A percentile compares a stretch with the other conserved stretches of the same genome.
Evolutionary conservation across 768 basidiomycete species (phyloP).

Genomic region (Psilocybe tampanensis): DNA sequence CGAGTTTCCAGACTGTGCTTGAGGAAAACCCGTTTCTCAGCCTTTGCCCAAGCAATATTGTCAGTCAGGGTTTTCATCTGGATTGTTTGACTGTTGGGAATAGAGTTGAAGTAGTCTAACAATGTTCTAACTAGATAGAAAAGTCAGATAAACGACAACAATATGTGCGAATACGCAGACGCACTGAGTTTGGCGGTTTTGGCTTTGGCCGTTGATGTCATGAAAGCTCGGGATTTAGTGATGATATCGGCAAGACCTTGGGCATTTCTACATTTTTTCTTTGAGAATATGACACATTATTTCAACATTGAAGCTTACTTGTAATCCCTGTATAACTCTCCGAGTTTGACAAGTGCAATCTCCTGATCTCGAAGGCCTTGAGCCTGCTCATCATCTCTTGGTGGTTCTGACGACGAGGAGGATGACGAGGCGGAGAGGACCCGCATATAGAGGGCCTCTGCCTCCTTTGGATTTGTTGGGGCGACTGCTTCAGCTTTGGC

Average conservation of each 20-base stretch:
- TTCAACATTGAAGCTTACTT: conserved; percentile 49
- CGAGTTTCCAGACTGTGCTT: conserved; percentile 93
- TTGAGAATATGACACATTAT: neutral
- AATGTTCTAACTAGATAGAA: conserved; percentile 77
- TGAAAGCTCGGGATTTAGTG: conserved; percentile 79
- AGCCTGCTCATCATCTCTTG: conserved; percentile 45
- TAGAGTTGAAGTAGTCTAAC: conserved; percentile 83
- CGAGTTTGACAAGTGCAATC: conserved; percentile 80
- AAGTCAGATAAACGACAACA: neutral
- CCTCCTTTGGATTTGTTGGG: conserved; percentile 51
- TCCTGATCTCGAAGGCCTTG: conserved; percentile 80
- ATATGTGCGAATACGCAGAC: conserved; percentile 20
- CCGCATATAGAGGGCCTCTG: conserved; percentile 76
- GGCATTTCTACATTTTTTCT: conserved; percentile 61
- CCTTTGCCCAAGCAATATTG: conserved; percentile 90
- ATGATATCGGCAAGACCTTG: conserved; percentile 86
- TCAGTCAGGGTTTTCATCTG: conserved; percentile 89
- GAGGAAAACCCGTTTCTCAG: conserved; percentile 92
- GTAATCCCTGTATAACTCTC: conserved; percentile 84
- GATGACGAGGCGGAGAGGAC: conserved; percentile 52
- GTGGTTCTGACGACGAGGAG: conserved; percentile 31
- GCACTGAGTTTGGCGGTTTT: conserved; percentile 95
- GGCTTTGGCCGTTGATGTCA: conserved; percentile 94
- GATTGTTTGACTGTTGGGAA: conserved; percentile 70
- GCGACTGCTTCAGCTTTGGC: conserved; percentile 52